Conservation (phyloP, 2,329 filamentous ascomycete species). For the Magnaporthiopsis poae region DNA sequence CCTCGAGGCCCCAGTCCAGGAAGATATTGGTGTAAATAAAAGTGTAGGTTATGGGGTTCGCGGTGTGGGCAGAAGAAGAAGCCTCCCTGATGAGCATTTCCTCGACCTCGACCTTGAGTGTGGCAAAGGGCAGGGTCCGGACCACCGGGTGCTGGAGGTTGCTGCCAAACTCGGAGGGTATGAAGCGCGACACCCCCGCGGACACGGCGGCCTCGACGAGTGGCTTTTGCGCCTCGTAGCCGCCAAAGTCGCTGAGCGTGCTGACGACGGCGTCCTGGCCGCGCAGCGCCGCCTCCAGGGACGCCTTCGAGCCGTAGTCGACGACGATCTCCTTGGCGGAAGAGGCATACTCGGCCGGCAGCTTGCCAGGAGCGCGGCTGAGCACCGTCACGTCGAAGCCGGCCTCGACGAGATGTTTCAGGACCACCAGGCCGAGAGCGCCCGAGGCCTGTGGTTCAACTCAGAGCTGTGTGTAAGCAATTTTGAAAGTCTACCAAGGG, state of each 20-base stretch:
- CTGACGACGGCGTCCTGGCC: constrained; percentile 43
- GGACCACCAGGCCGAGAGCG: not conserved
- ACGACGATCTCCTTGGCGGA: constrained; percentile 3
- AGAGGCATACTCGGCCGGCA: not conserved
- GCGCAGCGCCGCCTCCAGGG: constrained; percentile 31
- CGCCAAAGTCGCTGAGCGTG: constrained; percentile 31
- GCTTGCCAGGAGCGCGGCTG: constrained; percentile 4
- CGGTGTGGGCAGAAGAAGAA: not conserved
- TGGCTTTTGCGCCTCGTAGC: constrained; percentile 18
- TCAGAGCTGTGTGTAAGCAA: not conserved
- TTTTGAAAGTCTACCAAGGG: too few relatives aligned
- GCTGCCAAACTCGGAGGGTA: constrained; percentile 17
- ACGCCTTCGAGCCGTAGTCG: constrained; percentile 29
- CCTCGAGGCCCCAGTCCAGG: constrained; percentile 19
- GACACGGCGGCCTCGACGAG: constrained; percentile 14
- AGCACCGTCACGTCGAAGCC: constrained; percentile 5
- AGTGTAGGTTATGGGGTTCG: constrained; percentile 16
- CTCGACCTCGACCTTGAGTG: constrained; percentile 36
- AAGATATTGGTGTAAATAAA: constrained; percentile 18
- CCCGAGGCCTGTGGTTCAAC: not conserved
- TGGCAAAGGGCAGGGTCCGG: constrained; percentile 10
- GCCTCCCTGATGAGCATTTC: constrained; percentile 8
- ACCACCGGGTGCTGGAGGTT: constrained; percentile 9
- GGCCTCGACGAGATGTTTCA: not conserved
- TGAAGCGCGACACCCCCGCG: constrained; percentile 16